phyloP scores from a whole-genome alignment of 2,329 filamentous ascomycete species.

The Colletotrichum sp. region DNA sequence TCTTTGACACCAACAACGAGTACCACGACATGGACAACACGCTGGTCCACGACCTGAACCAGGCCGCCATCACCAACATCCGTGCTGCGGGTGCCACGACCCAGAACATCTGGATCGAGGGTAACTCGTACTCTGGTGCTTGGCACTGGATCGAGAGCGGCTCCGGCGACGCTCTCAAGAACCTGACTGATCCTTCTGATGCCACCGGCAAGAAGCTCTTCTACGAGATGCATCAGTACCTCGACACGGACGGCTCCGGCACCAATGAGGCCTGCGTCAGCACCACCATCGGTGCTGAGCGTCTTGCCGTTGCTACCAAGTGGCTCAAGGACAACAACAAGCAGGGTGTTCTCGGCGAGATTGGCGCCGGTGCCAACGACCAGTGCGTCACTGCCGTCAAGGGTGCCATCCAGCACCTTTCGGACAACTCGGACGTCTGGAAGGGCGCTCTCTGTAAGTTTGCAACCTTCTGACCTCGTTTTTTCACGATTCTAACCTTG shows the following conservation, averaged over 20 bases:
- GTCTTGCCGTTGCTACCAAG: conserved; percentile 46
- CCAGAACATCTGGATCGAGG: conserved; percentile 55
- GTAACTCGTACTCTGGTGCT: conserved; percentile 53
- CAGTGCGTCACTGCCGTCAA: conserved; percentile 52
- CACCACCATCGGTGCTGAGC: conserved; percentile 46
- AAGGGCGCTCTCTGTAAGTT: conserved; percentile 33
- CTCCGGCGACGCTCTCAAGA: conserved; percentile 37
- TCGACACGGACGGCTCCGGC: conserved; percentile 53
- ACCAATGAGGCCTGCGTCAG: conserved; percentile 47
- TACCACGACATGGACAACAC: conserved; percentile 62
- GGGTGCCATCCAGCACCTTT: conserved; percentile 52
- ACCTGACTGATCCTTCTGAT: conserved; percentile 46
- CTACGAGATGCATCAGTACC: conserved; percentile 60
- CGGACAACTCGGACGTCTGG: conserved; percentile 57
- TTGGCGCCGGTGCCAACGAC: conserved; percentile 51
- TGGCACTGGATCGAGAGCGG: conserved; percentile 39
- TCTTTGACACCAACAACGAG: conserved; percentile 68
- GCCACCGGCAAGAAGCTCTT: conserved; percentile 45
- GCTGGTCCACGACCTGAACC: conserved; percentile 60
- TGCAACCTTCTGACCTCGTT: no score
- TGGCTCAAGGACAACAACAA: conserved; percentile 57
- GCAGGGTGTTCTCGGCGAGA: conserved; percentile 55
- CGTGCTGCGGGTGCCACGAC: conserved; percentile 57
- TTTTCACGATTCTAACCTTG: not conserved
- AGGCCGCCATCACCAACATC: conserved; percentile 63